Evolutionary conservation across 2,329 filamentous ascomycete species (phyloP), one percentile per base, ranked within the genome.

Genomic region (Hymenoscyphus albidus): DNA sequence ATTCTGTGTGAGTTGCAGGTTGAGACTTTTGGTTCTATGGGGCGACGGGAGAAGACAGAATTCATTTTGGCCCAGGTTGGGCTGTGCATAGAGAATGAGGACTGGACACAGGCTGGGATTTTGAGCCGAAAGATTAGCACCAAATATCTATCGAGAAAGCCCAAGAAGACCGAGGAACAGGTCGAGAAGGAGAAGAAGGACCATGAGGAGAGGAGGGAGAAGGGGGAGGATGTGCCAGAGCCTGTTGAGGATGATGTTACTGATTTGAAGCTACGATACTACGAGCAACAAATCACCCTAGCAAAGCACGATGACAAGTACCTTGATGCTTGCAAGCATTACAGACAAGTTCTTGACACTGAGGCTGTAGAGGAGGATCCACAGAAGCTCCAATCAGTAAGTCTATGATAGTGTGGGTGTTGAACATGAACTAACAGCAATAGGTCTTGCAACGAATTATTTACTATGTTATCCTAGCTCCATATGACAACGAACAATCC

Each of bases 1-100:
- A 95, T 95, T 68, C 85, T 99, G 44, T 99, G 95, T 79, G 95
- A 99, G 81, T 84, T 99, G 66, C 95, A 99, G 78, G 95, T 99
- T 59, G 95, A 99, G 83, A 99, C 95, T 0, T 99, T 99, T 77
- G 95, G 95, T 9, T 98, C 94, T 27, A 99, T 99, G 95, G 90
- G 92, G 69, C 86, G 95, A 73, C 87, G 95, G 72, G 95, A 99
- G 78, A 99, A 99, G 88, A 97, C 93, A 4, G 95, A 98, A 75
- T 99, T 99, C 77, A 99, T 99, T 74, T 83, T 99, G 62, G 91
- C 96, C 68, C 95, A 99, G 79, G 94, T 98, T 51, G 85, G 88
- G 40, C 85, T 99, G 61, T 99, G 95, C 81, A 98, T 99, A 77
- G 90, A 97, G 79, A 94, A 88, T 74, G 91, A 88, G 64, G 95